phyloP scores from a whole-genome alignment of 441 rosid species.

The Euphorbia schlechtendalii region DNA sequence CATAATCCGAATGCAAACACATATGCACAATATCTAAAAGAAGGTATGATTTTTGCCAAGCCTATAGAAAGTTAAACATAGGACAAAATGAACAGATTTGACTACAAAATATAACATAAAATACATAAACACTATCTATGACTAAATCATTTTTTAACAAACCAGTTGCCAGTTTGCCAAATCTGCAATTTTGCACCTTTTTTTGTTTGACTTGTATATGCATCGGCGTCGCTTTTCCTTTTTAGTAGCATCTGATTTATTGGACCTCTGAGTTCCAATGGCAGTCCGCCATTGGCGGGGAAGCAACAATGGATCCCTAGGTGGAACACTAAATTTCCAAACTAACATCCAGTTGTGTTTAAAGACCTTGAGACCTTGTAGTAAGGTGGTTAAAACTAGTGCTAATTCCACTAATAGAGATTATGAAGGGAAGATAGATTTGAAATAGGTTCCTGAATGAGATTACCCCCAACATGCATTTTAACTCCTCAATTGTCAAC shows the following conservation, averaged over 20 bases:
- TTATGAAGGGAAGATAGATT: neutral
- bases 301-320: slow-evolving; percentile 81
- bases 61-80: neutral
- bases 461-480: slow-evolving; percentile 75
- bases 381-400: slow-evolving; percentile 17
- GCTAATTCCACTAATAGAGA: slow-evolving; percentile 12
- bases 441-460: slow-evolving; percentile 7
- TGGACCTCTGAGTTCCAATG: slow-evolving; percentile 88
- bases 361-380: slow-evolving; percentile 76
- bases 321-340: slow-evolving; percentile 79
- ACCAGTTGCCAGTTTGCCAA: slow-evolving; percentile 43
- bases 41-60: neutral
- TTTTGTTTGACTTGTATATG: slow-evolving; percentile 50
- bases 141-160: slow-evolving; percentile 52
- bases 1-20: no score
- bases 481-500: slow-evolving; percentile 58
- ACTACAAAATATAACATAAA: neutral
- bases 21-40: no score
- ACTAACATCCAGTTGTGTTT: slow-evolving; percentile 92
- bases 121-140: slow-evolving; percentile 1
- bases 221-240: slow-evolving; percentile 87
- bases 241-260: slow-evolving; percentile 61
- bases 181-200: slow-evolving; percentile 45
- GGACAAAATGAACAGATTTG: neutral
- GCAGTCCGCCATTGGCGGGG: slow-evolving; percentile 90